Evolutionary conservation across 495 filamentous ascomycete genomes (phyloP).

Genomic region (Elasticomyces elasticus): DNA sequence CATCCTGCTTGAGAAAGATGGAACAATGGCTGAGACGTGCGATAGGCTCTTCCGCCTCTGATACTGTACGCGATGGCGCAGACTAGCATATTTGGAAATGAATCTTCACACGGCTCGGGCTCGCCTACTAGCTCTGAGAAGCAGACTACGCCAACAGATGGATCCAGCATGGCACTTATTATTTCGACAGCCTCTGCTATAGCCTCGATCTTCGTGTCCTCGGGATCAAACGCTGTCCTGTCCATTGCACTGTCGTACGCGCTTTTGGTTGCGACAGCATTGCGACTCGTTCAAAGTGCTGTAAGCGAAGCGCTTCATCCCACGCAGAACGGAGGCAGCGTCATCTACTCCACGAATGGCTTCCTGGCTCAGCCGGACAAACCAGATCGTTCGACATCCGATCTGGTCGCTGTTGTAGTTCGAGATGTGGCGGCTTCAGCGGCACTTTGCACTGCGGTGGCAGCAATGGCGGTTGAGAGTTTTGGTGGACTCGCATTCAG

Average conservation of each 20-base stretch:
- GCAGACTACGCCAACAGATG: not conserved
- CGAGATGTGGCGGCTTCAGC: conserved; percentile 11
- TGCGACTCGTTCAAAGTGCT: conserved; percentile 12
- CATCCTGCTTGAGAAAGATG: not conserved
- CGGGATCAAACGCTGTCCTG: conserved; percentile 6
- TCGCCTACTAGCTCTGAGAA: conserved; percentile 1
- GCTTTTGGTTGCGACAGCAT: conserved; percentile 2
- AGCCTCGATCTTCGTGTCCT: conserved; percentile 3
- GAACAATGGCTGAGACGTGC: conserved; percentile 12
- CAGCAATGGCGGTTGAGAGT: conserved; percentile 21
- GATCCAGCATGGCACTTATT: conserved; percentile 1
- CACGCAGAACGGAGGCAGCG: not conserved
- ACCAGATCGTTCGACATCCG: not conserved
- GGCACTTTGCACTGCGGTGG: conserved; percentile 16
- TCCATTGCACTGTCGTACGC: conserved; percentile 16
- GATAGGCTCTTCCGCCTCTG: conserved; percentile 7
- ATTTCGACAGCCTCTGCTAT: conserved; percentile 11
- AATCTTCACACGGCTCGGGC: not conserved
- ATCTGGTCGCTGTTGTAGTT: not conserved
- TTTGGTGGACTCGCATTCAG: conserved; percentile 18
- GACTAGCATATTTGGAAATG: not conserved
- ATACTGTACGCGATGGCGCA: not conserved
- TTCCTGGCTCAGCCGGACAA: conserved; percentile 12
- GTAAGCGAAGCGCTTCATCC: not conserved
- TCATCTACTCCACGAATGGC: conserved; percentile 15